Evolutionary conservation across 1,284 basidiomycete species (phyloP).

Genomic region (Coniferiporia weirii): DNA sequence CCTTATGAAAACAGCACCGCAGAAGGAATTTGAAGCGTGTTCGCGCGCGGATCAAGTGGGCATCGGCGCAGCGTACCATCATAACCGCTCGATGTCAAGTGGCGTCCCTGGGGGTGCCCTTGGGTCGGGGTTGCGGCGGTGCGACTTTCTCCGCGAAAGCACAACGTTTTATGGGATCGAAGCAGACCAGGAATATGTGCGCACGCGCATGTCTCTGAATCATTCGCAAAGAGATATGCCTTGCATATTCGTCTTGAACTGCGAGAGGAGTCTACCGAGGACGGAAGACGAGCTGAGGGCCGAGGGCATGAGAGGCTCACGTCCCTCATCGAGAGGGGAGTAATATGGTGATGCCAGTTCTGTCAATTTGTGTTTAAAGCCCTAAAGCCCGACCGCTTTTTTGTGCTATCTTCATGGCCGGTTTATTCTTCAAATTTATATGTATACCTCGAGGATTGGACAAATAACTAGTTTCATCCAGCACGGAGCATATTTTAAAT

Average conservation of each 20-base stretch:
- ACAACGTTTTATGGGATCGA: constrained; percentile 60
- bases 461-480: too few relatives aligned
- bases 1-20: constrained; percentile 45
- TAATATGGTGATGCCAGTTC: background rate
- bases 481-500: too few relatives aligned
- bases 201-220: constrained; percentile 23
- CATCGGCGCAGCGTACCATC: constrained; percentile 47
- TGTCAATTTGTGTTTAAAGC: background rate
- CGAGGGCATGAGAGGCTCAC: constrained; percentile 26
- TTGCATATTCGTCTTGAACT: constrained; percentile 55
- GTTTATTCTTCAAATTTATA: too few relatives aligned
- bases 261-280: constrained; percentile 41
- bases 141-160: constrained; percentile 56
- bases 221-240: constrained; percentile 37
- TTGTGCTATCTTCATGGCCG: background rate
- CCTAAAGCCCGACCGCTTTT: background rate
- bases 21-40: constrained; percentile 45
- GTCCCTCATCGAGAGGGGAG: background rate
- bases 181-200: constrained; percentile 38
- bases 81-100: constrained; percentile 56
- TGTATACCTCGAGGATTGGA: too few relatives aligned
- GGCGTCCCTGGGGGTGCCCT: constrained; percentile 65
- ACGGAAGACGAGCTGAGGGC: constrained; percentile 47
- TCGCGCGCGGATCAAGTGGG: constrained; percentile 30
- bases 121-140: constrained; percentile 50